A percentile compares a stretch with the other conserved stretches of the same genome.
Conservation (phyloP, 192 early-diverging fungal species). For the Backusella sp. region DNA sequence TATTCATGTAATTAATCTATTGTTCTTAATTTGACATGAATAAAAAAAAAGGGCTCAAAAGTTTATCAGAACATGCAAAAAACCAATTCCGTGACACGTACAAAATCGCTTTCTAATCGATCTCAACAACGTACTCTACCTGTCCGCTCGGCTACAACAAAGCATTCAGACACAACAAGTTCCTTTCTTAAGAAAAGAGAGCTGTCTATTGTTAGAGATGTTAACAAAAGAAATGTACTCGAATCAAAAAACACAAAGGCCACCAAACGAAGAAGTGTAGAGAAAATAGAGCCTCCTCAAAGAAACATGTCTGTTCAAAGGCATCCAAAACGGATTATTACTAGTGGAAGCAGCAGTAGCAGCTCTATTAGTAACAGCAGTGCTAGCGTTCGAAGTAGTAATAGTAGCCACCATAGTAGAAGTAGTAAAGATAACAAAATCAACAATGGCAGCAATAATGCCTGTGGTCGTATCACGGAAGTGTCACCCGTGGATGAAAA, state of each 20-base stretch:
- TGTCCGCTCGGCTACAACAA: background rate
- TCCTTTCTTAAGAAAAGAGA: slow-evolving; percentile 1
- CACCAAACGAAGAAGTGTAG: background rate
- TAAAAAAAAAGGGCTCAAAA: background rate
- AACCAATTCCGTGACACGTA: background rate
- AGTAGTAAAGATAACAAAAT: background rate
- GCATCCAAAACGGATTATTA: background rate
- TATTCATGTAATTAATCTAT: background rate
- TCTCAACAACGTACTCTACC: background rate
- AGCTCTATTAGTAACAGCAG: background rate
- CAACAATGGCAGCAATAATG: background rate
- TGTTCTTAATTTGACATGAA: background rate
- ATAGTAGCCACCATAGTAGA: background rate
- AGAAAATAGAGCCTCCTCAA: background rate
- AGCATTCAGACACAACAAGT: background rate
- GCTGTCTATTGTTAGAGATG: background rate
- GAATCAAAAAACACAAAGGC: background rate
- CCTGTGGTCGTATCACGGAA: background rate
- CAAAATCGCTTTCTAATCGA: background rate
- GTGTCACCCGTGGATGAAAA: background rate
- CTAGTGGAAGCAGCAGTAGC: background rate
- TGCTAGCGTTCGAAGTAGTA: background rate
- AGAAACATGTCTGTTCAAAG: background rate
- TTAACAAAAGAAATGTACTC: background rate
- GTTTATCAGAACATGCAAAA: background rate